Conservation (phyloP, 1,284 basidiomycete species). For the Vanrija sp. region DNA sequence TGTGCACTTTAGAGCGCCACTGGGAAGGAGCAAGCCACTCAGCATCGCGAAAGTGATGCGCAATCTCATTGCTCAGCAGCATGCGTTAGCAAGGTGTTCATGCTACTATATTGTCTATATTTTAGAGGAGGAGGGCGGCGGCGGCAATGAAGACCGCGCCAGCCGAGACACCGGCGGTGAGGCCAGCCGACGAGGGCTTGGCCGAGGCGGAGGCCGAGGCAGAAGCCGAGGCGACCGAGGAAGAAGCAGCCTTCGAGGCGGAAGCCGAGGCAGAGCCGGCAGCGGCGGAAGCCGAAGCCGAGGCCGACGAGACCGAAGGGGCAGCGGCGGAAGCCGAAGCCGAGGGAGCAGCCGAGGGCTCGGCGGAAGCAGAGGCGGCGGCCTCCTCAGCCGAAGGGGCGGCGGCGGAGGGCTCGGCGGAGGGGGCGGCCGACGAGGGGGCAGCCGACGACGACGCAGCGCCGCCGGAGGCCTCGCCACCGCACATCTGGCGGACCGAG, state of each 20-base stretch:
- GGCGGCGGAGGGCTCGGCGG: neutral
- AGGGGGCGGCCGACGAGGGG: neutral
- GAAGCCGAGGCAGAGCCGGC: neutral
- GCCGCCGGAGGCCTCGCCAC: neutral
- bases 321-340: neutral
- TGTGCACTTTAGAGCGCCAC: too few species aligned
- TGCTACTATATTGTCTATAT: too few species aligned
- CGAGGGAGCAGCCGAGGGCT: neutral
- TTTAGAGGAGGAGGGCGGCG: neutral
- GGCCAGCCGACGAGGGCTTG: neutral
- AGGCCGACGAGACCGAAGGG: neutral
- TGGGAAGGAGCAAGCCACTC: too few species aligned
- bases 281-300: neutral
- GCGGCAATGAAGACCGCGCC: neutral
- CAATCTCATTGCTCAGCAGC: too few species aligned
- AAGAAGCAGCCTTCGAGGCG: neutral
- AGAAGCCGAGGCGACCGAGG: too few species aligned
- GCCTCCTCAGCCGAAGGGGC: neutral
- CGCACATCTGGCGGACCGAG: constrained; percentile 13
- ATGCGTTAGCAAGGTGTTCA: too few species aligned
- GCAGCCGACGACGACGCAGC: neutral
- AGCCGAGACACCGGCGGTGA: too few species aligned
- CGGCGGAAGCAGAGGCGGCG: neutral
- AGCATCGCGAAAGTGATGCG: too few species aligned
- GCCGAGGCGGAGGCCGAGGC: neutral